Base-by-base conservation (phyloP, 352 stramenopile species). In the Globisporangium paroecandrum region DNA sequence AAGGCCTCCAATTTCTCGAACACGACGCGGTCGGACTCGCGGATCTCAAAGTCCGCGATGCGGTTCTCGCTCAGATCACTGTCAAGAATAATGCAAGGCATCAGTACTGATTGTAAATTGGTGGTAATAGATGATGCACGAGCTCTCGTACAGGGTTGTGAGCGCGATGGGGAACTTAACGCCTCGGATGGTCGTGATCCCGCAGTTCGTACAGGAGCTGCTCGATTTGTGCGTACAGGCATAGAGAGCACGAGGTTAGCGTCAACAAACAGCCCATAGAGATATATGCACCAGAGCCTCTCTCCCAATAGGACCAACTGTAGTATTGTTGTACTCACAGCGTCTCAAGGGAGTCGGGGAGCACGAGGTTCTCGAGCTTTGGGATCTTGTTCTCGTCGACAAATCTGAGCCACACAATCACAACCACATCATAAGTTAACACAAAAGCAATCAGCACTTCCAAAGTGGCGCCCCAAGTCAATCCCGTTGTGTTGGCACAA, bases 301-400 rank as follows among this genome's bases (percentile, higher is more conserved):
- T 25, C 63, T 54, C 4, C 1, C 64, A n/a, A 62, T 38, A 56
- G 0, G 25, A 29, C 18, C n/a, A 25, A 13, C 12, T 2, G 9
- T 43, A 12, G 8, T 61, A 6, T 1, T 34, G 29, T 34, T 6
- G 25, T 2, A 67, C 64, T 58, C 59, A 81, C 70, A 81, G 54
- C 9, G 74, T 72, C 57, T 72, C 57, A n/a, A 89, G 65, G 9
- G 68, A 75, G 55, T 80, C 70, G 0, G 81, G 79, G 22, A 89
- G 69, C 15, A 82, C 73, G 47, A 75, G 69, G 20, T 77, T 78
- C 49, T 82, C 51, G 53, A 89, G 63, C 24, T 73, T 77, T 8
- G 72, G 22, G 36, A 70, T 71, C 25, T 69, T 46, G 61, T 89
- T 89, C 9, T 77, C 76, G 51, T 75, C 80, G 12, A 86, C 53